A percentile compares a stretch with the other conserved stretches of the same genome.
Evolutionary conservation across 1,284 basidiomycete species (phyloP).

Genomic region (Testicularia cyperi): DNA sequence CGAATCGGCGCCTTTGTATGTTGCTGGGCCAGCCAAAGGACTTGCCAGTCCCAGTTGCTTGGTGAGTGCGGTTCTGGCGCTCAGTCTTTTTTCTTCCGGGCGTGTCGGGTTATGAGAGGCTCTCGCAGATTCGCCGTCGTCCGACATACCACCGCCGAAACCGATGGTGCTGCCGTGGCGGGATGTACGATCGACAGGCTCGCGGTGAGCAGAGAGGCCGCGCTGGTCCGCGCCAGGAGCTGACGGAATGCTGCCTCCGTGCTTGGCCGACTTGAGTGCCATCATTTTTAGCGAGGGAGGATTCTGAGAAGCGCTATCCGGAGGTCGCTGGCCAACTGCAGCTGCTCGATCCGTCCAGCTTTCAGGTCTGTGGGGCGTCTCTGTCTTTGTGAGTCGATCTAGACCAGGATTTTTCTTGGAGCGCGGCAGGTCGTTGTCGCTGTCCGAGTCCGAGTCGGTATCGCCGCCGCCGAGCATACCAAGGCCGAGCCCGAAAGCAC

Average conservation of each 20-base stretch:
- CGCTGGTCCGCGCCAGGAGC: background rate
- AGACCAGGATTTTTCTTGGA: constrained; percentile 1
- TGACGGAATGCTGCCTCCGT: constrained; percentile 4
- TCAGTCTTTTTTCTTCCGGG: constrained; percentile 10
- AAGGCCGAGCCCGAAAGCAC: constrained; percentile 40
- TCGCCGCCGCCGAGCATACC: constrained; percentile 36
- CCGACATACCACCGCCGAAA: constrained; percentile 25
- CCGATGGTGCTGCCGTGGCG: constrained; percentile 47
- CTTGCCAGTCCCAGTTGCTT: constrained; percentile 40
- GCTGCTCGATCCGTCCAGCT: constrained; percentile 48
- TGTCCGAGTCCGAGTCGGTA: constrained; percentile 36
- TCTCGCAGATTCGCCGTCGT: background rate
- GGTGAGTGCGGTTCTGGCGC: constrained; percentile 38
- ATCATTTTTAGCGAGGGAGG: constrained; percentile 51
- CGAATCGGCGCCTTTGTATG: background rate
- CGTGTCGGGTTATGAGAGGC: background rate
- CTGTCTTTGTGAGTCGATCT: background rate
- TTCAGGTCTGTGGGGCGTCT: constrained; percentile 14
- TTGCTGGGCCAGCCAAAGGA: constrained; percentile 6
- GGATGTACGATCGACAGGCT: constrained; percentile 30
- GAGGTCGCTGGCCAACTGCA: constrained; percentile 51
- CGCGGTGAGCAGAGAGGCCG: constrained; percentile 16
- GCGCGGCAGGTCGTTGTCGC: constrained; percentile 24
- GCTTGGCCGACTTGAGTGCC: constrained; percentile 44
- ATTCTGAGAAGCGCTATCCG: constrained; percentile 53